A percentile compares a stretch with the other conserved stretches of the same genome.
phyloP scores from a whole-genome alignment of 2,329 filamentous ascomycete species.

The Fusarium acutatum region DNA sequence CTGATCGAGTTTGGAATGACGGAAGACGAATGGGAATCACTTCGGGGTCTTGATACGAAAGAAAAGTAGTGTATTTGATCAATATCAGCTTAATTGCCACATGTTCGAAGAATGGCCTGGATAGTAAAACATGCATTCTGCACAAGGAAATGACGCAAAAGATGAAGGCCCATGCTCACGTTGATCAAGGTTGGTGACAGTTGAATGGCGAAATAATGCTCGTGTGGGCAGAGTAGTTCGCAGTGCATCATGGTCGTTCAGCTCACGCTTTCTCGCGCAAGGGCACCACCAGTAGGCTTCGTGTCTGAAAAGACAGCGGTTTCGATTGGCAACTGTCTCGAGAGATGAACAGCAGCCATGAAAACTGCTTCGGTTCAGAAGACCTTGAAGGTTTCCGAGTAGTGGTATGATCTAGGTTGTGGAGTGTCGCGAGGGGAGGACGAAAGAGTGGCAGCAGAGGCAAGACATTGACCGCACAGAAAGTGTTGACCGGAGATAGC shows the following conservation, averaged over 20 bases:
- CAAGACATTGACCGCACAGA: neutral
- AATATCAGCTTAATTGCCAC: neutral
- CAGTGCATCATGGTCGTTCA: neutral
- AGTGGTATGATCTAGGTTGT: neutral
- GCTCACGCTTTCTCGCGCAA: neutral
- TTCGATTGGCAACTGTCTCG: neutral
- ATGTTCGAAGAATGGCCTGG: neutral
- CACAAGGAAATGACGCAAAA: too few species aligned
- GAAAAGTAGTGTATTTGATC: neutral
- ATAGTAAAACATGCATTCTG: neutral
- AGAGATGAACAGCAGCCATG: neutral
- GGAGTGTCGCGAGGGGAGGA: neutral
- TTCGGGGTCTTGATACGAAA: neutral
- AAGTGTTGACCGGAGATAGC: neutral
- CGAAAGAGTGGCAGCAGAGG: neutral
- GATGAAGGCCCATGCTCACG: neutral
- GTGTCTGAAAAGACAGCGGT: neutral
- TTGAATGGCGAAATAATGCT: neutral
- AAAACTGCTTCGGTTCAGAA: neutral
- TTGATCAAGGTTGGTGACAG: neutral
- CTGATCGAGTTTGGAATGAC: conserved; percentile 49
- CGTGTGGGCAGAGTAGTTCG: neutral
- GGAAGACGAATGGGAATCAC: conserved; percentile 49
- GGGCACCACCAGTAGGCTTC: neutral
- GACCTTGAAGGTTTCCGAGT: neutral